Conservation (phyloP, 2,329 filamentous ascomycete species). For the Trichoderma brevicompactum region DNA sequence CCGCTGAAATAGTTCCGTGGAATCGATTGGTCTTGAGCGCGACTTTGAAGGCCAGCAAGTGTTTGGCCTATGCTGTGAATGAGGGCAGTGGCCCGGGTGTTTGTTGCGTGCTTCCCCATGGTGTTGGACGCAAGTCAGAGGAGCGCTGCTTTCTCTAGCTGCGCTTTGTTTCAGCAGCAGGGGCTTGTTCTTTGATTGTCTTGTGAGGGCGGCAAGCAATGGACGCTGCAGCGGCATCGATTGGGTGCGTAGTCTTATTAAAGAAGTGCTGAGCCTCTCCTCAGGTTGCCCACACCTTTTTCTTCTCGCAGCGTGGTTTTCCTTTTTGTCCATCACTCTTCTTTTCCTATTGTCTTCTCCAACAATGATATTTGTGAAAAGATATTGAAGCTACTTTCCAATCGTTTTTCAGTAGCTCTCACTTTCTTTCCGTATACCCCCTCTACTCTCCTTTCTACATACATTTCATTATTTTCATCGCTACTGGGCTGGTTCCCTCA, state of each 20-base stretch:
- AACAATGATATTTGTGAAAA: slow-evolving; percentile 39
- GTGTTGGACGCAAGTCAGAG: neutral
- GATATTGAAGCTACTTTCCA: slow-evolving; percentile 32
- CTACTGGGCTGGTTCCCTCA: slow-evolving; percentile 29
- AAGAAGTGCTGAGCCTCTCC: slow-evolving; percentile 27
- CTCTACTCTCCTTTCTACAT: slow-evolving; percentile 26
- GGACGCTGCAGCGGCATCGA: slow-evolving; percentile 7
- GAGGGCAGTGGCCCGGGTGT: slow-evolving; percentile 6
- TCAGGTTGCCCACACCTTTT: slow-evolving; percentile 6
- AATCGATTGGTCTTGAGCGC: slow-evolving; percentile 21
- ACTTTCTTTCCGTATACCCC: slow-evolving; percentile 28
- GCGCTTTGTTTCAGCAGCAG: slow-evolving; percentile 13
- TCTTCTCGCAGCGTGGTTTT: slow-evolving; percentile 5
- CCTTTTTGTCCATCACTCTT: slow-evolving; percentile 23
- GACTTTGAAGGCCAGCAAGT: neutral
- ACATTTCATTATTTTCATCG: slow-evolving; percentile 15
- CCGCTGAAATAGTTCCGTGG: neutral
- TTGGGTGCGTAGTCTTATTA: slow-evolving; percentile 25
- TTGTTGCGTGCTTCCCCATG: slow-evolving; percentile 12
- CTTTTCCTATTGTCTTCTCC: slow-evolving; percentile 21
- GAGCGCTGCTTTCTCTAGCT: slow-evolving; percentile 7
- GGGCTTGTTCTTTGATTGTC: slow-evolving; percentile 7
- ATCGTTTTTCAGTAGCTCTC: slow-evolving; percentile 32
- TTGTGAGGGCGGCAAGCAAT: slow-evolving; percentile 25
- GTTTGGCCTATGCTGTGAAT: slow-evolving; percentile 9